Base-by-base conservation (phyloP, 805 yeast species). In the Saturnispora zaruensis region DNA sequence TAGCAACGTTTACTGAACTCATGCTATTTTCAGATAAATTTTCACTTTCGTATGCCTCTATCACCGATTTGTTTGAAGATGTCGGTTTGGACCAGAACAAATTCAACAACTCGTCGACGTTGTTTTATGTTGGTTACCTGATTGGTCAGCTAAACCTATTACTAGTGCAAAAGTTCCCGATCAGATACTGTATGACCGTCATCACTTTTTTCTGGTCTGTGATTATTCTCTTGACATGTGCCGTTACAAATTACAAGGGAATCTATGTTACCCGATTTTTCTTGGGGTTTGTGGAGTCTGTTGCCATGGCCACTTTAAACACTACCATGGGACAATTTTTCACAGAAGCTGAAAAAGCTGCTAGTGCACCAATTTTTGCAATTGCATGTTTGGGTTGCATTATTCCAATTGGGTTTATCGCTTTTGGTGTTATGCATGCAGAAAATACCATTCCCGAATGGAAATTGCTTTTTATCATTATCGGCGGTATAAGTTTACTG, bases 391-490 rank as follows among this genome's bases (percentile, higher is more conserved):
- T 77, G 72, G 75, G 77, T 48, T 46, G 46, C 6, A 56, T 53
- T 21, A 72, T 78, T 34, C 44, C 79, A 5, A 67, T 73, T 28
- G 65, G 63, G 24, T 61, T 63, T 37, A 58, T 65, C 38, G 69
- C 71, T 21, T 72, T 67, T 51, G 75, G 74, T 38, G 58, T 68
- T 8, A 55, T 66, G 32, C 62, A 63, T 52, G 59, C 64, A 4
- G 48, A 52, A 23, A 30, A 60, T 1, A 50, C 69, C 11, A 43
- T 66, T 20, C 55, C 56, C 20, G 26, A 36, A 13, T 82, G 86
- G 84, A 74, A 76, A 55, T 59, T 81, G 16, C 72, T 79, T 49
- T 75, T 73, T 63, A 72, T 81, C 32, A 74, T 79, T 45, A 70
- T 76, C 48, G 87, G 85, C 45, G 74, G 78, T 13, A 59, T 77